Conservation (phyloP, 1,284 basidiomycete genomes). For the Moniliophthora roreri region DNA sequence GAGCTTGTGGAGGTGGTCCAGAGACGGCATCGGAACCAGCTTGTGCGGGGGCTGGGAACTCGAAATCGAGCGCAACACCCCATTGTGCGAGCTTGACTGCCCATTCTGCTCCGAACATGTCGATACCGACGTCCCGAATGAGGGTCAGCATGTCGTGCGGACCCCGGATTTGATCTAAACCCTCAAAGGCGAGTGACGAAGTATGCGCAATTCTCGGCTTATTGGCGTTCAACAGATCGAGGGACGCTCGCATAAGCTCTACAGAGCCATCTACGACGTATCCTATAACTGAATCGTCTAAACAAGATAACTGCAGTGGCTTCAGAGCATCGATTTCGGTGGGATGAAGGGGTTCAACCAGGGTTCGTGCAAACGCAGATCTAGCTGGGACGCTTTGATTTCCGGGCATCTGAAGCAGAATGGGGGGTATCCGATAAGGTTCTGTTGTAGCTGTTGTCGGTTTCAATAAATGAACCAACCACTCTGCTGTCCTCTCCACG, state of each 20-base stretch:
- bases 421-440: not conserved
- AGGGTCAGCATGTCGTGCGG: slow-evolving; percentile 76
- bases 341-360: slow-evolving; percentile 1
- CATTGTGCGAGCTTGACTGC: slow-evolving; percentile 61
- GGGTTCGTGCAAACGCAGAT: slow-evolving; percentile 1
- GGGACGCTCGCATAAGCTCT: not conserved
- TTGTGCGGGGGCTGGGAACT: slow-evolving; percentile 53
- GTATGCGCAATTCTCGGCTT: not conserved
- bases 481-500: slow-evolving; percentile 11
- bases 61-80: slow-evolving; percentile 76
- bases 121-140: slow-evolving; percentile 64
- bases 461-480: slow-evolving; percentile 2
- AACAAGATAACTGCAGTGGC: not conserved
- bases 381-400: not conserved
- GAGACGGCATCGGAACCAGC: not conserved
- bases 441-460: not conserved
- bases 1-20: slow-evolving; percentile 2
- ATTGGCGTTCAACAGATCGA: not conserved
- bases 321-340: slow-evolving; percentile 1
- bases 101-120: slow-evolving; percentile 74
- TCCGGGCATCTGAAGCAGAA: slow-evolving; percentile 4
- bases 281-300: not conserved
- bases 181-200: slow-evolving; percentile 66
- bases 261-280: not conserved
- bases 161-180: slow-evolving; percentile 28